Base-by-base conservation (phyloP, 2,329 filamentous ascomycete species). In the Microsporum ferrugineum region DNA sequence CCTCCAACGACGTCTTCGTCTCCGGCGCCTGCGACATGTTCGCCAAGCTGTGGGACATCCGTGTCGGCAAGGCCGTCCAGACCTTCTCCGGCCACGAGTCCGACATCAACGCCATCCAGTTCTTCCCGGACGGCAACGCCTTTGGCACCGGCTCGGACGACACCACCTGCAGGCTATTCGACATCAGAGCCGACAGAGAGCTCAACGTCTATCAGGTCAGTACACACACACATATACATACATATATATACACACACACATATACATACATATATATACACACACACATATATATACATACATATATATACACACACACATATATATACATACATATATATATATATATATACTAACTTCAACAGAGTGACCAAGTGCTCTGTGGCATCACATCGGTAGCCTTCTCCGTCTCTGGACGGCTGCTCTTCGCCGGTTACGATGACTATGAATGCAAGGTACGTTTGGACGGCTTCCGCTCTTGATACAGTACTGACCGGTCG, bases 371-470 rank as follows among this genome's bases (percentile, higher is more conserved):
- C 73, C 92, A 95, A 71, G 95, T 96, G 69, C 85, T 96, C 59
- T 99, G 94, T 73, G 94, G 94, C 70, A 97, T 99, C 70, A 99
- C 94, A 29, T 99, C 94, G 3, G 94, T 99, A 56, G 94, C 92
- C 63, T 97, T 95, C 69, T 99, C 94, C 14, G 92, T 99, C 12
- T 99, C 94, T 62, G 94, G 94, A 62, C 86, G 94, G 73, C 80
- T 99, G 70, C 80, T 99, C 45, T 99, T 99, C 74, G 94, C 94
- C 61, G 94, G 94, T 67, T 99, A 99, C 71, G 94, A 99, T 71
- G 94, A 99, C 73, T 99, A 96, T 71, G 94, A 99, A 78, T 99
- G 94, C 91, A 99, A 97, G 88, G 92, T 96, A 80, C 71, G 84
- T 70, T 6, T 23, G 17, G 17, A 23, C 17, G 17, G 17, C 17